Percentiles rank a stretch among this genome's conserved stretches.
Conservation (phyloP, 129 eudicot genomes). For the Lonicera japonica region DNA sequence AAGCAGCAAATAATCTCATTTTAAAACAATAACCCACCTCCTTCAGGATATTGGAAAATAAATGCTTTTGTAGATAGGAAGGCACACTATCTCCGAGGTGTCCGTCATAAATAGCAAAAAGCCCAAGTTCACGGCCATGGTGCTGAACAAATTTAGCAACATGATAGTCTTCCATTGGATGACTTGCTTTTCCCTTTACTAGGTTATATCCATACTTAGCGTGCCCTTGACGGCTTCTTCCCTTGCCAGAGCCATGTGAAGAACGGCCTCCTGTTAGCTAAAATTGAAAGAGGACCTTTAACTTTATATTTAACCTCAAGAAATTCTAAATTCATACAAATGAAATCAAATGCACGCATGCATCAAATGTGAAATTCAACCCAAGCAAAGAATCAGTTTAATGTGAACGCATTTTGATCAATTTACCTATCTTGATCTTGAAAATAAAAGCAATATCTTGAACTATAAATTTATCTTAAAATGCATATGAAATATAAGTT, state of each 20-base stretch:
- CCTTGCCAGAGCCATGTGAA: conserved; percentile 57
- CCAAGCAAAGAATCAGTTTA: not conserved
- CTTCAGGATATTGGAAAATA: conserved; percentile 61
- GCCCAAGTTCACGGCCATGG: conserved; percentile 66
- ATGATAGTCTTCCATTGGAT: conserved; percentile 90
- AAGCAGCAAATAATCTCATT: not conserved
- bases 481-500: no score
- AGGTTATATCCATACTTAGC: conserved; percentile 58
- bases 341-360: not conserved
- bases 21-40: conserved; percentile 41
- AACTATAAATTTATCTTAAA: no score
- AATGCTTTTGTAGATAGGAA: conserved; percentile 69
- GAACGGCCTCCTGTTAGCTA: conserved; percentile 51
- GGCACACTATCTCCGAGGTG: conserved; percentile 81
- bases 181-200: conserved; percentile 79
- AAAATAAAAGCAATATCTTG: no score
- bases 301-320: not conserved
- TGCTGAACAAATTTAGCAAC: conserved; percentile 57
- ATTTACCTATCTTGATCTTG: no score
- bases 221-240: conserved; percentile 51
- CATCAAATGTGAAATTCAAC: not conserved
- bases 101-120: conserved; percentile 85
- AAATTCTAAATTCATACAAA: not conserved
- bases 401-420: not conserved
- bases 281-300: not conserved